Evolutionary conservation across 306 rosid genomes (phyloP).

Genomic region (Cicer chorassanicum): DNA sequence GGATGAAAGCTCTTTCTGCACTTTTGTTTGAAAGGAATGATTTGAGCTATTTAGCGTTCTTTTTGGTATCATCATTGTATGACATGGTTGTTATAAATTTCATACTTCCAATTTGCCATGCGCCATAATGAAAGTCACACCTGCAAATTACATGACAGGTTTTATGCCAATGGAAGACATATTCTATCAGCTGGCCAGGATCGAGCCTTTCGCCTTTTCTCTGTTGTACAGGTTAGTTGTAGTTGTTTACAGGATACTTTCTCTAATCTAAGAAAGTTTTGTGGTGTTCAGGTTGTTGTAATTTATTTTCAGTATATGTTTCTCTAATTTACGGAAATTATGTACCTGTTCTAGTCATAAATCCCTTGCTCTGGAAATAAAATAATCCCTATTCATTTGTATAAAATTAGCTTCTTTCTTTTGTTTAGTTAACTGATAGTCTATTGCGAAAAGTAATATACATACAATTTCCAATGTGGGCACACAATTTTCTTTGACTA

Average conservation of each 20-base stretch:
- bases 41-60: slow-evolving; percentile 1
- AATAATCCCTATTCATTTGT: not conserved
- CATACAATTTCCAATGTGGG: not conserved
- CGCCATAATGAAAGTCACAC: slow-evolving; percentile 5
- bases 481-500: not conserved
- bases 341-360: not conserved
- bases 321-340: not conserved
- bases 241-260: not conserved
- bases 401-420: not conserved
- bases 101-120: slow-evolving; percentile 25
- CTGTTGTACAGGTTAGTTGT: slow-evolving; percentile 82
- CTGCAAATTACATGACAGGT: slow-evolving; percentile 57
- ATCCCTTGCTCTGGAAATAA: not conserved
- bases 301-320: not conserved
- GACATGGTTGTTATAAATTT: slow-evolving; percentile 20
- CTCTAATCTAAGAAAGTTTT: not conserved
- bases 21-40: slow-evolving; percentile 8
- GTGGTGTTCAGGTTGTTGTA: slow-evolving; percentile 65
- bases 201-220: slow-evolving; percentile 95
- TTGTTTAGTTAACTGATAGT: not conserved
- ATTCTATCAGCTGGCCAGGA: slow-evolving; percentile 98
- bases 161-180: slow-evolving; percentile 96
- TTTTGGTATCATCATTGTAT: not conserved
- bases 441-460: not conserved
- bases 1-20: not conserved